These are phyloP conservation scores for Talaromyces rugulosus DNA, from an alignment of 2,329 filamentous ascomycete species.

Conservation along the genomic window DNA sequence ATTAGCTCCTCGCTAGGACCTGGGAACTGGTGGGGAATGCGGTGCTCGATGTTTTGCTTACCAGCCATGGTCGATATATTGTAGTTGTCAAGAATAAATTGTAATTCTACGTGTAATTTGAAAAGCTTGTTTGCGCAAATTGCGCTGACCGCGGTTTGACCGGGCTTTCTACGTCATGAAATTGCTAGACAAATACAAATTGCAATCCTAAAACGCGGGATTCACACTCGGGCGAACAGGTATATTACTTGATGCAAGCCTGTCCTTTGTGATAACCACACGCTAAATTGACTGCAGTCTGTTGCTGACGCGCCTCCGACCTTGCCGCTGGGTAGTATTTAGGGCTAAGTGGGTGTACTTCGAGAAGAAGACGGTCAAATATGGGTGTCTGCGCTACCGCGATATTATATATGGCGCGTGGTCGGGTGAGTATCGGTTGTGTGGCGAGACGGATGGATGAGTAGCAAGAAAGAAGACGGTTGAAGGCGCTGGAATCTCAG, in stretches of 20 bases:
- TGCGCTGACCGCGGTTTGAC: constrained; percentile 20
- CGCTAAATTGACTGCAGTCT: constrained; percentile 17
- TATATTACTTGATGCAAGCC: constrained; percentile 30
- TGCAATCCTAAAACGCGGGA: constrained; percentile 24
- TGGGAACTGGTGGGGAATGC: constrained; percentile 22
- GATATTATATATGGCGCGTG: neutral
- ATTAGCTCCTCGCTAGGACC: neutral
- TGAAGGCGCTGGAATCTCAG: constrained; percentile 10
- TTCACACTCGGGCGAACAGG: constrained; percentile 1
- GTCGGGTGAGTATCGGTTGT: neutral
- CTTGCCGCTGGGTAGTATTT: neutral
- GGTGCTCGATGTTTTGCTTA: constrained; percentile 52
- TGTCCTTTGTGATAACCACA: constrained; percentile 14
- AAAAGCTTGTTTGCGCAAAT: constrained; percentile 2
- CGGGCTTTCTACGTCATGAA: constrained; percentile 39
- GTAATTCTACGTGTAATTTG: constrained; percentile 32
- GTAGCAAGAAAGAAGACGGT: constrained; percentile 7
- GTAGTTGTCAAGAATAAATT: constrained; percentile 16
- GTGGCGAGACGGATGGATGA: constrained; percentile 1
- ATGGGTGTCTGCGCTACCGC: neutral
- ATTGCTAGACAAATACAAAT: constrained; percentile 38
- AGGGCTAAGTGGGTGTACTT: neutral
- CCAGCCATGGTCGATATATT: constrained; percentile 52
- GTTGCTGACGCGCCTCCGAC: neutral
- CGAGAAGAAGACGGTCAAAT: neutral